A percentile compares a stretch with the other conserved stretches of the same genome.
phyloP scores from a whole-genome alignment of 2,329 filamentous ascomycete genomes.

The Macroventuria anomochaeta region DNA sequence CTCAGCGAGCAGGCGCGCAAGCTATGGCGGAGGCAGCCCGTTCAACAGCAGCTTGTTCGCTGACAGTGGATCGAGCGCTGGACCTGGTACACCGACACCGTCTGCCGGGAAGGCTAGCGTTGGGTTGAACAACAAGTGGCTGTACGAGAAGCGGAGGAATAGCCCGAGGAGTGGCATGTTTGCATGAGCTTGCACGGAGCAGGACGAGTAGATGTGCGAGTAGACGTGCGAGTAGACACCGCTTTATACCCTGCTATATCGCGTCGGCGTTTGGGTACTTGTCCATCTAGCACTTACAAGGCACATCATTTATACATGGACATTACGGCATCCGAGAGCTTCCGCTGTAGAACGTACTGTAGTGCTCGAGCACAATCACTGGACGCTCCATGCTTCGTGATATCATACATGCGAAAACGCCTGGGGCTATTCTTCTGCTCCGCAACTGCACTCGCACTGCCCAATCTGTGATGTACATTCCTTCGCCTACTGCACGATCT shows the following conservation, averaged over 20 bases:
- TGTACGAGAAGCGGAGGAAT: slow-evolving; percentile 80
- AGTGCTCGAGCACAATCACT: too few relatives aligned
- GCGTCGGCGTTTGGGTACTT: slow-evolving; percentile 28
- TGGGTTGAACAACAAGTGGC: slow-evolving; percentile 88
- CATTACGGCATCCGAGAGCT: too few relatives aligned
- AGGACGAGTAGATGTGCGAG: too few relatives aligned
- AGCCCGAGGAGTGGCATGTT: slow-evolving; percentile 52
- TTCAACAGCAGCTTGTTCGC: slow-evolving; percentile 47
- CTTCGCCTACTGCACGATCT: slow-evolving; percentile 1
- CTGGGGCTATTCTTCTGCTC: background rate
- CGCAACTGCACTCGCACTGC: too few relatives aligned
- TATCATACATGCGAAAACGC: slow-evolving; percentile 14
- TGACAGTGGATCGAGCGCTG: slow-evolving; percentile 48
- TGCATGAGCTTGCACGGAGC: slow-evolving; percentile 21
- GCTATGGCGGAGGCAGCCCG: slow-evolving; percentile 60
- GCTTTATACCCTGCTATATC: slow-evolving; percentile 45
- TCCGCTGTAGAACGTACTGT: too few relatives aligned
- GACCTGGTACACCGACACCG: slow-evolving; percentile 72
- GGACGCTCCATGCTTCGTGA: slow-evolving; percentile 5
- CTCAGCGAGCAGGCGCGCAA: slow-evolving; percentile 63
- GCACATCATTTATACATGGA: background rate
- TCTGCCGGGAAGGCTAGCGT: slow-evolving; percentile 67
- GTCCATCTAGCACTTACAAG: too few relatives aligned
- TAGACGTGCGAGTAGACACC: slow-evolving; percentile 23
- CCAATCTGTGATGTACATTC: background rate